phyloP scores from a whole-genome alignment of 164 flowering plant genomes.

The Vitis riparia region DNA sequence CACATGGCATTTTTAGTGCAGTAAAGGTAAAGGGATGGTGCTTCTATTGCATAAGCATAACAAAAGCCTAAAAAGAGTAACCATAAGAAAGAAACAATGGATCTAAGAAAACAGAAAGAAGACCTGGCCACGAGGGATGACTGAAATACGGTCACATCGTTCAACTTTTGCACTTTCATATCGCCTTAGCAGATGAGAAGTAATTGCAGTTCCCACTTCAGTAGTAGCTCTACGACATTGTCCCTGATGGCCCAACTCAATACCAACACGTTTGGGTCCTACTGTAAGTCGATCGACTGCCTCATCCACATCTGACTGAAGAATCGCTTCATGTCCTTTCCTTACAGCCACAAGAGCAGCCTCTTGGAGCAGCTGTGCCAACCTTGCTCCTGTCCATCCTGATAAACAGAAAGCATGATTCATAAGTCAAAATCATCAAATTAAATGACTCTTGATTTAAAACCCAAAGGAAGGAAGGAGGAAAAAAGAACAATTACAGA shows the following conservation, averaged over 20 bases:
- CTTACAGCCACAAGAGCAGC: slow-evolving; percentile 96
- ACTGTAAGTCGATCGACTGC: slow-evolving; percentile 95
- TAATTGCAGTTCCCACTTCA: slow-evolving; percentile 85
- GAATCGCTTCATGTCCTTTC: slow-evolving; percentile 69
- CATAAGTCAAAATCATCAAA: too few relatives aligned
- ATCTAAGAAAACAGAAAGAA: slow-evolving; percentile 7
- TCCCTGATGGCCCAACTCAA: slow-evolving; percentile 84
- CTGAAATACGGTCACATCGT: slow-evolving; percentile 80
- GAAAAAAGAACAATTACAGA: too few relatives aligned
- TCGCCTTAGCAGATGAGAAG: slow-evolving; percentile 79
- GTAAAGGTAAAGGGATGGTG: neutral
- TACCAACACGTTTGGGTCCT: slow-evolving; percentile 84
- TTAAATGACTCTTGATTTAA: too few relatives aligned
- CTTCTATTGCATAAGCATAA: neutral
- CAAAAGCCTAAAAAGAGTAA: neutral
- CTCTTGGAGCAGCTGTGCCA: slow-evolving; percentile 95
- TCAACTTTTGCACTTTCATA: slow-evolving; percentile 81
- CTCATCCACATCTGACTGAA: slow-evolving; percentile 82
- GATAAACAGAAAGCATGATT: slow-evolving; percentile 7
- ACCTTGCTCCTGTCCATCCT: slow-evolving; percentile 96
- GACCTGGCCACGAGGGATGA: slow-evolving; percentile 91
- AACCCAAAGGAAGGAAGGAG: too few relatives aligned
- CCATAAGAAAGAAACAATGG: neutral
- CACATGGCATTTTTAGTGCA: neutral
- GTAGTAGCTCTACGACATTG: slow-evolving; percentile 91